phyloP scores from a whole-genome alignment of 2,329 filamentous ascomycete genomes.

The Juglanconis oblonga region DNA sequence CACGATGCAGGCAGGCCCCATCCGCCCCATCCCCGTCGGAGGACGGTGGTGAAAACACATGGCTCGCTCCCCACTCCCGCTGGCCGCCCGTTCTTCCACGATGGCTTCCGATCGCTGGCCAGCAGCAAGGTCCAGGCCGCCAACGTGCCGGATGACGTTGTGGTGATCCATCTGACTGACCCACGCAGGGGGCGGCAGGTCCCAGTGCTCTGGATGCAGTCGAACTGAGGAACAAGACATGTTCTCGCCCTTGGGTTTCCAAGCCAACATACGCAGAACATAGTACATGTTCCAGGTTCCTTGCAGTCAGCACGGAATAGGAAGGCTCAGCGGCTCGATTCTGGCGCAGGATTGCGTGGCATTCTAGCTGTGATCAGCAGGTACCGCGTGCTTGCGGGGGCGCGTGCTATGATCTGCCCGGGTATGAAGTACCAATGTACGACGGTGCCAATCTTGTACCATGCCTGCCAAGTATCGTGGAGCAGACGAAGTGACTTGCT shows the following conservation, averaged over 20 bases:
- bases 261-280: neutral
- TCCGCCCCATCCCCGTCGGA: neutral
- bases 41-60: neutral
- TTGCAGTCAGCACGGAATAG: neutral
- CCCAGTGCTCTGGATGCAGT: neutral
- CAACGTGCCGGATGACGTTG: slow-evolving; percentile 9
- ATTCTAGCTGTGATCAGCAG: slow-evolving; percentile 13
- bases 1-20: neutral
- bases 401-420: too few species aligned
- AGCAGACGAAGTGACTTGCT: neutral
- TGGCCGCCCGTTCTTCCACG: neutral
- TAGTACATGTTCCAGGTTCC: neutral
- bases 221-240: neutral
- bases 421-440: neutral
- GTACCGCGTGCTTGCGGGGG: neutral
- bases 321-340: neutral
- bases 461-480: neutral
- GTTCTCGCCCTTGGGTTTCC: neutral
- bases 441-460: neutral
- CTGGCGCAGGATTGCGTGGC: slow-evolving; percentile 13
- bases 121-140: neutral
- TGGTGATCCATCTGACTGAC: neutral
- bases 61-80: neutral
- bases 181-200: neutral
- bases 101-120: neutral